Evolutionary conservation across 345 rosid genomes (phyloP).

Genomic region (Brassica rapa): DNA sequence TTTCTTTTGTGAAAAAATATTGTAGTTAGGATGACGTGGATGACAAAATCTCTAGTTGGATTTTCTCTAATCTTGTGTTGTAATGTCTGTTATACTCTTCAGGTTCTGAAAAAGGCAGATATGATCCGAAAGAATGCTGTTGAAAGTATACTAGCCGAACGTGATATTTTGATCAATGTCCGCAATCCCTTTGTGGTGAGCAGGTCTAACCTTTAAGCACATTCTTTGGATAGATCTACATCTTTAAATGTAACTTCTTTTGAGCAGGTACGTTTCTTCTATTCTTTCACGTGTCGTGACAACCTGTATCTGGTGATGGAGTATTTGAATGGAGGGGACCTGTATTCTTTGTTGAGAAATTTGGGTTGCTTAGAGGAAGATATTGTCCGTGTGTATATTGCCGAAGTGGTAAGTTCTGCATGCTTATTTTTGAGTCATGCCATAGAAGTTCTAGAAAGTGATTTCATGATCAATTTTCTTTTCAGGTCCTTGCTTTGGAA

Average conservation of each 20-base stretch:
- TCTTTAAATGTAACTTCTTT: slow-evolving; percentile 42
- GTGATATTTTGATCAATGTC: slow-evolving; percentile 98
- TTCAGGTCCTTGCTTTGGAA: slow-evolving; percentile 92
- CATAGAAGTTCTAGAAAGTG: slow-evolving; percentile 23
- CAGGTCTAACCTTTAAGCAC: slow-evolving; percentile 45
- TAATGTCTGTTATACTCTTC: slow-evolving; percentile 32
- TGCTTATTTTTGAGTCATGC: slow-evolving; percentile 1
- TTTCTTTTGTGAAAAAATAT: slow-evolving; percentile 1
- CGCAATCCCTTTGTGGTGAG: slow-evolving; percentile 99
- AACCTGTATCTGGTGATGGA: slow-evolving; percentile 99
- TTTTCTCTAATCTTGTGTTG: slow-evolving; percentile 28
- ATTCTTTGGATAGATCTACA: slow-evolving; percentile 30
- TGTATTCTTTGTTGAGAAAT: slow-evolving; percentile 93
- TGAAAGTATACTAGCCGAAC: slow-evolving; percentile 98
- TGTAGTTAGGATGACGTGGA: slow-evolving; percentile 9
- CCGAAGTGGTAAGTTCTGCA: slow-evolving; percentile 88
- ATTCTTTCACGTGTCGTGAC: slow-evolving; percentile 98
- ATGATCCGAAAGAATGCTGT: slow-evolving; percentile 99
- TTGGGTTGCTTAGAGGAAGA: slow-evolving; percentile 98
- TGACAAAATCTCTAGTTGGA: slow-evolving; percentile 24
- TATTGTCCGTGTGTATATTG: slow-evolving; percentile 95
- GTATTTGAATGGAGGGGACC: slow-evolving; percentile 98
- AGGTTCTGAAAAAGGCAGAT: slow-evolving; percentile 99
- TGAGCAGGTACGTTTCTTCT: slow-evolving; percentile 96
- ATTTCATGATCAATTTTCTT: slow-evolving; percentile 15